phyloP scores from a whole-genome alignment of 176 grass and related monocot genomes.

The Raddia guianensis region DNA sequence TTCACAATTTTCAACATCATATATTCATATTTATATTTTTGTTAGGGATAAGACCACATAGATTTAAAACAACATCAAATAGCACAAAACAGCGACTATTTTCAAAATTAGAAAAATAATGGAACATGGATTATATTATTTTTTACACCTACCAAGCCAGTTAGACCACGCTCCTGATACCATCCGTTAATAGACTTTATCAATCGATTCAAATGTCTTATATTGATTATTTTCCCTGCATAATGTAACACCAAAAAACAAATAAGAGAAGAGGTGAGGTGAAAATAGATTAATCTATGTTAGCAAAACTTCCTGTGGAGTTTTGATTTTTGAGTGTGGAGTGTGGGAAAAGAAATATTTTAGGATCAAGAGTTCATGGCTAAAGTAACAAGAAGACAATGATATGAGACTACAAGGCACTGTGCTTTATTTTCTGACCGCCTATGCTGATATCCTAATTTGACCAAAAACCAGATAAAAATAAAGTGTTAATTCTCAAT shows the following conservation, averaged over 20 bases:
- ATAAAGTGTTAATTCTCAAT: not conserved
- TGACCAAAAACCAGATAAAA: not conserved
- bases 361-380: not conserved
- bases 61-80: not conserved
- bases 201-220: conserved; percentile 86
- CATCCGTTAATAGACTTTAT: conserved; percentile 84
- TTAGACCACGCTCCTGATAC: conserved; percentile 84
- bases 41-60: conserved; percentile 13
- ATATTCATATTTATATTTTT: not conserved
- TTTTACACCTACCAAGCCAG: conserved; percentile 66
- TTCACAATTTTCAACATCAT: not conserved
- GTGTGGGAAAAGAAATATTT: not conserved
- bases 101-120: not conserved
- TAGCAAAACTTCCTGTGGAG: not conserved
- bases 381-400: conserved; percentile 24
- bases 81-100: not conserved
- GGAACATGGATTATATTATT: conserved; percentile 4
- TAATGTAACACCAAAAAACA: conserved; percentile 49
- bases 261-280: conserved; percentile 11
- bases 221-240: conserved; percentile 95
- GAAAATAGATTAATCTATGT: not conserved
- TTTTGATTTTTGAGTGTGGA: not conserved
- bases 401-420: not conserved
- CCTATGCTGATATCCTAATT: conserved; percentile 16
- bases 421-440: not conserved